Evolutionary conservation across 2,329 filamentous ascomycete species (phyloP), one percentile per base, ranked within the genome.

Genomic region (Diaporthe amygdali): DNA sequence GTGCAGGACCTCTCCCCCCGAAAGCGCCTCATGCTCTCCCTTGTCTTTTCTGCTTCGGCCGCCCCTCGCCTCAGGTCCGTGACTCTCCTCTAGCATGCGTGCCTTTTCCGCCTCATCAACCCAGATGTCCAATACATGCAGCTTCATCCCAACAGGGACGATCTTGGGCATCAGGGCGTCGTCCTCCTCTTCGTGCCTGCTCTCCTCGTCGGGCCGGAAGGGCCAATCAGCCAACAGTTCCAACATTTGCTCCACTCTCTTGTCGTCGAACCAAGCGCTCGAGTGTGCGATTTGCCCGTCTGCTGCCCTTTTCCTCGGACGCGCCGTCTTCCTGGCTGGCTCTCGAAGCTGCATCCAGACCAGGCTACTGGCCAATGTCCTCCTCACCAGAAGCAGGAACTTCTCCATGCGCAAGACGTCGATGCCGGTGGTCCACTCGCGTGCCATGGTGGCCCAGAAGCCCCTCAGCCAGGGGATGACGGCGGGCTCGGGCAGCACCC

Each of bases 121-220:
- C 90, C 93, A 98, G 68, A 98, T 88, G 83, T 99, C 96, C 74
- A 97, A 82, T 17, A 95, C 89, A 82, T 99, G 96, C 81, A 97
- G 91, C 74, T 94, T 85, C 80, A 99, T 79, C 0, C 96, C 96
- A 76, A 96, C 93, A 0, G 96, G 93, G 1, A 97, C 89, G 68
- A 72, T 76, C 68, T 74, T 75, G 10, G 75, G 75, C 69, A 74
- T 70, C 22, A 79, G 46, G n/a, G 78, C 77, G 41, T 81, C 79
- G 44, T 80, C 79, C 41, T 74, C 77, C 34, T 78, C 76, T 32
- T 76, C 77, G 27, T 76, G 76, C 0, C 76, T 78, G 25, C 81
- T 79, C 25, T 76, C 77, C 69, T 81, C 80, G 5, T 72, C 75
- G n/a, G 71, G 32, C 25, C 71, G 68, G 61, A 72, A 70, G 20